Evolutionary conservation across 1,284 basidiomycete genomes (phyloP), one percentile per base, ranked within the genome.

Genomic region (Anthracocystis walkeri): DNA sequence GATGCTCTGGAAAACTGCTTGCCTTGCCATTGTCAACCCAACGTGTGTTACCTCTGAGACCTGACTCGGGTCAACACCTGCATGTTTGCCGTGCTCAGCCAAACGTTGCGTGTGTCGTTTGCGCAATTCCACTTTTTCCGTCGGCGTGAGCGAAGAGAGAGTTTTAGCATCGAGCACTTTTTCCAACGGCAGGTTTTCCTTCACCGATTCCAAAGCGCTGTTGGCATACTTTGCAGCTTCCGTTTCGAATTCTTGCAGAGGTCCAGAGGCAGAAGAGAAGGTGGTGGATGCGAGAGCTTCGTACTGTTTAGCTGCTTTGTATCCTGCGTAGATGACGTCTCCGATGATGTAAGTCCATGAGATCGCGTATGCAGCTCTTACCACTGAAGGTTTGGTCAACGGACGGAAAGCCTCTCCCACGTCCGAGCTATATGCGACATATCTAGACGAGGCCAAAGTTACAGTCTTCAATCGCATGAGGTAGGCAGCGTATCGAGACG

Each of bases 391-490:
- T 18, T 90, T 89, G 3, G 95, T 92, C 41, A 96, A 89, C 1
- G 94, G 94, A 31, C 94, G 89, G 86, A 97, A 95, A 0, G 94
- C 93, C 86, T 97, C 95, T 63, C 95, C 95, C 35, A 97, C 87
- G 83, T 97, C 94, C 86, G 92, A 93, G 23, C 93, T 93, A 89
- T 91, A 86, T 20, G 77, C 83, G 8, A 79, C 65, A 42, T 81
- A 83, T 7, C 82, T 69, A 2, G 72, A 69, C 4, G 69, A 65
- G 18, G 82, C 56, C 12, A 64, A 29, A 18, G 80, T 58, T 35
- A 81, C 69, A 12, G 82, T 84, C 42, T 81, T 74, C 29, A 84
- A 61, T 0, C 82, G 80, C 55, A 72, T 73, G 0, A 75, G 66
- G 51, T 82, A 84, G 12, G 82, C 82, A 3, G 75, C 73, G 31